Percentiles rank a stretch among this genome's conserved stretches.
phyloP scores from a whole-genome alignment of 768 basidiomycete species.

The Strobilomyces echinocephalus region DNA sequence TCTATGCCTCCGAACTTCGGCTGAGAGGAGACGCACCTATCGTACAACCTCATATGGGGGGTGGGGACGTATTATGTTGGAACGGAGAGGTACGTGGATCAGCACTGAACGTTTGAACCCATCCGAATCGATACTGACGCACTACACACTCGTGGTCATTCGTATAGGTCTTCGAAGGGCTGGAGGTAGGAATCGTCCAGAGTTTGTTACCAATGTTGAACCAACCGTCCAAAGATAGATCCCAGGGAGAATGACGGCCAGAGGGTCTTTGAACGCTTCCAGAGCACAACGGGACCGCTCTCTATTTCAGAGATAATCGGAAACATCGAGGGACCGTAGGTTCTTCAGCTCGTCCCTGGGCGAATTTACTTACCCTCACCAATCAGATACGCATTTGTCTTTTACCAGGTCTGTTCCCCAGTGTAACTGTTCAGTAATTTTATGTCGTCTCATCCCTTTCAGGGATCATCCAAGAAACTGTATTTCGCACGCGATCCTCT shows the following conservation, averaged over 20 bases:
- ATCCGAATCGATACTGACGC: not conserved
- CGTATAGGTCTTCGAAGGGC: slow-evolving; percentile 66
- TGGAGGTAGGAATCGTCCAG: slow-evolving; percentile 46
- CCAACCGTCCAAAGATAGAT: slow-evolving; percentile 41
- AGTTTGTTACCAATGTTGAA: slow-evolving; percentile 3
- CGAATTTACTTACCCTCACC: not conserved
- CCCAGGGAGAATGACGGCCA: slow-evolving; percentile 69
- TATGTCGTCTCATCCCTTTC: slow-evolving; percentile 1
- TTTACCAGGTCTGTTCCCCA: slow-evolving; percentile 57
- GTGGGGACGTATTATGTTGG: slow-evolving; percentile 70
- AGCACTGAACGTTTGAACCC: not conserved
- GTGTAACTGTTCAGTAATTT: not conserved
- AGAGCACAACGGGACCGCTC: slow-evolving; percentile 22
- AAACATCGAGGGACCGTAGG: slow-evolving; percentile 78
- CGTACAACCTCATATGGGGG: slow-evolving; percentile 62
- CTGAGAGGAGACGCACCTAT: slow-evolving; percentile 57
- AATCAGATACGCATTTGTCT: slow-evolving; percentile 73
- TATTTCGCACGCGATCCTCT: slow-evolving; percentile 82
- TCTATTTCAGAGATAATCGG: slow-evolving; percentile 52
- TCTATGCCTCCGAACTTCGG: slow-evolving; percentile 73
- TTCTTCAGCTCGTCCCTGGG: slow-evolving; percentile 8
- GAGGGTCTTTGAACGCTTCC: slow-evolving; percentile 40
- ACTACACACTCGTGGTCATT: not conserved
- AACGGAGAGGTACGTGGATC: slow-evolving; percentile 68
- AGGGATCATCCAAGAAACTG: slow-evolving; percentile 45